phyloP scores from a whole-genome alignment of 352 stramenopile genomes.

The Globisporangium middletonii region DNA sequence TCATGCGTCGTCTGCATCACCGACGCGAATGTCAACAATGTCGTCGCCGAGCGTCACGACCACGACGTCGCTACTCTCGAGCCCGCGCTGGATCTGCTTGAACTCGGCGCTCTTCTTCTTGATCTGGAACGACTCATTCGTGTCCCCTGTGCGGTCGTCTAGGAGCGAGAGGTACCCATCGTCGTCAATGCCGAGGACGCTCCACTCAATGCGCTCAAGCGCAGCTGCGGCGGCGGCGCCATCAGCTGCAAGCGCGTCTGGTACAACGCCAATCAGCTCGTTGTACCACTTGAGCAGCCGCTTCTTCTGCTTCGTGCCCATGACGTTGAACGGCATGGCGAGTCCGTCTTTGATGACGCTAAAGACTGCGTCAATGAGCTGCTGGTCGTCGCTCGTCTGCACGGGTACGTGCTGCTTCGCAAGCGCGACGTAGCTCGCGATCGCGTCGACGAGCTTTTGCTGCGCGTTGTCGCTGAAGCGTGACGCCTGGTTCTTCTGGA shows the following conservation, averaged over 20 bases:
- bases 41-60: constrained; percentile 49
- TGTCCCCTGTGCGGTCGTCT: constrained; percentile 58
- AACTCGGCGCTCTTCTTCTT: constrained; percentile 60
- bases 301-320: constrained; percentile 82
- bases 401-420: constrained; percentile 33
- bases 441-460: constrained; percentile 68
- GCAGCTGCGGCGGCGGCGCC: constrained; percentile 13
- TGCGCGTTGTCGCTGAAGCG: constrained; percentile 77
- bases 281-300: constrained; percentile 82
- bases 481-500: constrained; percentile 73
- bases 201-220: constrained; percentile 34
- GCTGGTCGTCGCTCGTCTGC: constrained; percentile 17
- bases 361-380: constrained; percentile 55
- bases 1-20: constrained; percentile 18
- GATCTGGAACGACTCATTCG: constrained; percentile 59
- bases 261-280: constrained; percentile 58
- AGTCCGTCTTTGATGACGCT: constrained; percentile 73
- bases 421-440: constrained; percentile 62
- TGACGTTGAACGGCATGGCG: constrained; percentile 79
- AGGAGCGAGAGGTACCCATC: constrained; percentile 75
- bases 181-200: constrained; percentile 63
- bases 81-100: constrained; percentile 60
- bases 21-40: constrained; percentile 39
- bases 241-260: constrained; percentile 26
- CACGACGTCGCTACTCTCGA: constrained; percentile 50